Evolutionary conservation across 2,329 filamentous ascomycete species (phyloP), one percentile per base, ranked within the genome.

Genomic region (Ophiocordyceps unilateralis): DNA sequence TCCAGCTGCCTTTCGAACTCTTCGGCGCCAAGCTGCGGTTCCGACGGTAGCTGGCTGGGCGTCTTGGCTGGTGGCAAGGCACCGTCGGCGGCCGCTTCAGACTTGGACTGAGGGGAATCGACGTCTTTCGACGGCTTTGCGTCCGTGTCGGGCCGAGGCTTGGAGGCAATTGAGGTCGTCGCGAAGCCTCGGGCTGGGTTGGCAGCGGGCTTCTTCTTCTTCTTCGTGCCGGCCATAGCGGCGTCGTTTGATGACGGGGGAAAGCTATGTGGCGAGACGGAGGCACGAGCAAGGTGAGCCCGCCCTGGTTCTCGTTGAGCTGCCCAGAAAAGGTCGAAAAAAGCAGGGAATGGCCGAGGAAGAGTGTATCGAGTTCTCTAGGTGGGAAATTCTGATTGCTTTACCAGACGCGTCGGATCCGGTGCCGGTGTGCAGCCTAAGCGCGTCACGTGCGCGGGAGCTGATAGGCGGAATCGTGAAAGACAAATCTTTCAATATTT

Each of bases 131-230:
- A 44, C 41, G 50, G 42, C 39, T 54, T 55, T 43, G 51, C 46
- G 32, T 62, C 61, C 42, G 55, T 47, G 47, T 69, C 86, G 39
- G 74, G 68, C 57, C 84, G 73, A 9, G 78, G 71, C 53, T 88
- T 93, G 21, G 86, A 93, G 38, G 87, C 85, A 46, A 93, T 74
- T 1, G 89, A 96, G 12, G 85, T 93, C 5, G 91, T 98, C 49
- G 89, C 86, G 64, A 95, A 93, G 17, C 88, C 91, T 60, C 91
- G 74, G 34, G 87, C 86, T 46, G 88, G 85, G 61, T 95, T 96
- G 26, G 81, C 76, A 22, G 76, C 75, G 44, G 83, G 72, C 73
- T 95, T 96, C 70, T 86, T 93, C 67, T 95, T 94, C 66, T 93
- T 94, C 63, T 85, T 78, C 46, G 66, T 63, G 38, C 68, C 69